Evolutionary conservation across 1,284 basidiomycete species (phyloP).

Genomic region (Moesziomyces parantarcticus): DNA sequence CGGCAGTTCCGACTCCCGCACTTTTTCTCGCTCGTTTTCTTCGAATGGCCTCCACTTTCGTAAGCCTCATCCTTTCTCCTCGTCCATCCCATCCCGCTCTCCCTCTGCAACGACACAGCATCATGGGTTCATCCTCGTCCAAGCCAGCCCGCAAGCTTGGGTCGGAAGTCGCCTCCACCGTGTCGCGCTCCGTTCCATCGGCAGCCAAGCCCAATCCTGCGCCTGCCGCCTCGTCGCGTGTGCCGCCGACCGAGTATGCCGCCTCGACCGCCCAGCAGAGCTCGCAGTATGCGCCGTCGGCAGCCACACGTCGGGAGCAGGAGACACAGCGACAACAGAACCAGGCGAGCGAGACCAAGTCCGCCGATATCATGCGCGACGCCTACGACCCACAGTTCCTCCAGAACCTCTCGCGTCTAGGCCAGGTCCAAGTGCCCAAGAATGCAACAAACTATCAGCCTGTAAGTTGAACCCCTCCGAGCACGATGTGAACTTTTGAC

Average conservation of each 20-base stretch:
- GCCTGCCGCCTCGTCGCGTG: constrained; percentile 3
- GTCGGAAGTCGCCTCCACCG: constrained; percentile 30
- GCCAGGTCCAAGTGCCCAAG: constrained; percentile 47
- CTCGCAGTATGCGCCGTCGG: constrained; percentile 25
- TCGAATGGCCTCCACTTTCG: constrained; percentile 27
- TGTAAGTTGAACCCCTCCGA: constrained; percentile 8
- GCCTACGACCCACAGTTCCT: constrained; percentile 51
- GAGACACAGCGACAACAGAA: constrained; percentile 30
- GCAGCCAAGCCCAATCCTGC: constrained; percentile 18
- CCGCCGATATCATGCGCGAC: constrained; percentile 49
- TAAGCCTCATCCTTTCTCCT: constrained; percentile 9
- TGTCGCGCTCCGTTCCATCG: constrained; percentile 20
- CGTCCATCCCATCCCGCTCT: neutral
- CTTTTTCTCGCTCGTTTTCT: constrained; percentile 8
- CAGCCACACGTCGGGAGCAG: constrained; percentile 21
- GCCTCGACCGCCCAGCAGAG: constrained; percentile 23
- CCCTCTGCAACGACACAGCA: neutral
- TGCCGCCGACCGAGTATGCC: constrained; percentile 27
- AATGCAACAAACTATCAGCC: constrained; percentile 44
- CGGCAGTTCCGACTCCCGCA: constrained; percentile 26
- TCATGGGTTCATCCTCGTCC: constrained; percentile 51
- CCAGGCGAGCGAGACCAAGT: constrained; percentile 44
- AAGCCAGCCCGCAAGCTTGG: constrained; percentile 54
- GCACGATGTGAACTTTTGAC: no score
- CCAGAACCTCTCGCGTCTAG: constrained; percentile 42